These are phyloP conservation scores for Coemansia aciculifera DNA, from an alignment of 192 early-diverging fungal genomes.

Conservation along the genomic window DNA sequence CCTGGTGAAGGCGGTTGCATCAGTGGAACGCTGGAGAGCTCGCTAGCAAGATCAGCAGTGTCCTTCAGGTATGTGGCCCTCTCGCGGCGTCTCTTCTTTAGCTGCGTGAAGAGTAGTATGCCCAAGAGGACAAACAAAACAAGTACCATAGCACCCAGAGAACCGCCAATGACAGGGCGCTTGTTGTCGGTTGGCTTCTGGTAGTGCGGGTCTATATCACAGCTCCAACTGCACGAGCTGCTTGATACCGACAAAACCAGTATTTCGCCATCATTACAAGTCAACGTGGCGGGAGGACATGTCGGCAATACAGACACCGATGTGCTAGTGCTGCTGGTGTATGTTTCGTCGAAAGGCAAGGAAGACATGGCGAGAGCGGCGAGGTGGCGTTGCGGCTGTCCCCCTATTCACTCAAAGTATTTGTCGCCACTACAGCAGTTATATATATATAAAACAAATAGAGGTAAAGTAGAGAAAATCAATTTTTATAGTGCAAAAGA, in stretches of 20 bases:
- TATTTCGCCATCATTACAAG: constrained; percentile 26
- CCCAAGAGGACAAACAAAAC: constrained; percentile 27
- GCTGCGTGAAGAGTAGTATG: constrained; percentile 21
- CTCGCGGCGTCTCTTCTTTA: constrained; percentile 22
- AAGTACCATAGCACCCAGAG: constrained; percentile 35
- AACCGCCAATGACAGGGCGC: constrained; percentile 44
- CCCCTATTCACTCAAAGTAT: not conserved
- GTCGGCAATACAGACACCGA: not conserved
- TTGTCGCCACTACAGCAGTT: not conserved
- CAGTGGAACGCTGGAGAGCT: constrained; percentile 39
- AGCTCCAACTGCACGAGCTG: constrained; percentile 34
- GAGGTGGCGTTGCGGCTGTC: not conserved
- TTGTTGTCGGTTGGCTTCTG: constrained; percentile 29
- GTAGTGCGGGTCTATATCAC: constrained; percentile 38
- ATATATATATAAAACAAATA: not conserved
- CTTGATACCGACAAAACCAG: constrained; percentile 21
- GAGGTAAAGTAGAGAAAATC: not conserved
- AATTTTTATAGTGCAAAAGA: not conserved
- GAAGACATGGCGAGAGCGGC: not conserved
- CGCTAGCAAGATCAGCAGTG: constrained; percentile 44
- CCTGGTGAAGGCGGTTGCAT: constrained; percentile 8
- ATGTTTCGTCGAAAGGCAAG: not conserved
- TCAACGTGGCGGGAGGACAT: constrained; percentile 3
- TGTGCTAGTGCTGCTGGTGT: not conserved
- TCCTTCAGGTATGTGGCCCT: constrained; percentile 33